A percentile compares a stretch with the other conserved stretches of the same genome.
These are phyloP conservation scores for Clavariopsis aquatica DNA, from an alignment of 495 filamentous ascomycete species.

Conservation along the genomic window DNA sequence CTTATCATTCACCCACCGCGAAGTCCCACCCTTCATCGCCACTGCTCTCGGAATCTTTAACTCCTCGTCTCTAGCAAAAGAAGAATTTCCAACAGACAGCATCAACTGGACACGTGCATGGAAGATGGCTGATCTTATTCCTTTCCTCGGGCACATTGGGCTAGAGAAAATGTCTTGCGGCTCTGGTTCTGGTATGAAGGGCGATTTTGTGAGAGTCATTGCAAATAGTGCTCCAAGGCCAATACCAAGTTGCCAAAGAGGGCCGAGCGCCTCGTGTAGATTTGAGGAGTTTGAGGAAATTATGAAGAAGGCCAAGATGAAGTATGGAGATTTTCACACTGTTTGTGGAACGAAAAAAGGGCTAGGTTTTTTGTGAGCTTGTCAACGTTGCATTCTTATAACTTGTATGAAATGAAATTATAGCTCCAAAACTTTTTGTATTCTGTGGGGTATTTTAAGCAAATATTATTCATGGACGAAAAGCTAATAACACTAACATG, in stretches of 20 bases:
- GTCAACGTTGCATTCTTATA: too few species aligned
- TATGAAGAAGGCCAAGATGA: not conserved
- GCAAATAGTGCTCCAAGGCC: slow-evolving; percentile 12
- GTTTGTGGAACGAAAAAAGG: slow-evolving; percentile 9
- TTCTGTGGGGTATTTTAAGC: too few species aligned
- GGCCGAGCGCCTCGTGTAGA: slow-evolving; percentile 3
- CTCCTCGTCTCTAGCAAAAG: slow-evolving; percentile 1
- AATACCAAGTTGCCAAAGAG: slow-evolving; percentile 9
- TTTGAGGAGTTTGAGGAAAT: slow-evolving; percentile 4
- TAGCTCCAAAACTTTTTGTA: too few species aligned
- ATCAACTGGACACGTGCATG: slow-evolving; percentile 19
- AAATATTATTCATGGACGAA: too few species aligned
- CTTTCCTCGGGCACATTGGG: slow-evolving; percentile 10
- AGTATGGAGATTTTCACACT: slow-evolving; percentile 4
- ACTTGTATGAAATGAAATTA: too few species aligned
- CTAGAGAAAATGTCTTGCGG: slow-evolving; percentile 14
- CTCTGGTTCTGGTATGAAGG: not conserved
- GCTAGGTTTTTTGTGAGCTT: too few species aligned
- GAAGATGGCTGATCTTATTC: slow-evolving; percentile 13
- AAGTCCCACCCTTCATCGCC: slow-evolving; percentile 14
- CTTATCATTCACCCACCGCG: slow-evolving; percentile 13
- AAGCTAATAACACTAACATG: too few species aligned
- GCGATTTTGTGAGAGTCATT: slow-evolving; percentile 12
- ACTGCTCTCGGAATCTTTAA: slow-evolving; percentile 11
- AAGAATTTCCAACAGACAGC: slow-evolving; percentile 9